Evolutionary conservation across 306 rosid species (phyloP).

Genomic region (Oxytropis ochrocephala): DNA sequence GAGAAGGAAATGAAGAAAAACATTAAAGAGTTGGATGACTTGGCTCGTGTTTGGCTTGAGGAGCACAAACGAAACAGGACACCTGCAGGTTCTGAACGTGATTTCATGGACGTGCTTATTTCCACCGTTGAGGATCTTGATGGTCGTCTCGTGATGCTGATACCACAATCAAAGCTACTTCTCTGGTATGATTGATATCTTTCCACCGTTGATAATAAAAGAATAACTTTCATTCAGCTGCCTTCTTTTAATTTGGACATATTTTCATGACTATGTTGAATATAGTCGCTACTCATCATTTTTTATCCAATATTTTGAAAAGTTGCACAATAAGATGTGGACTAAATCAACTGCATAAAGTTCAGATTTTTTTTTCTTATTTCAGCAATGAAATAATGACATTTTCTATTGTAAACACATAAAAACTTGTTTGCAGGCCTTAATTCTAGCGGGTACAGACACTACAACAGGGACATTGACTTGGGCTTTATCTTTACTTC

Average conservation of each 20-base stretch:
- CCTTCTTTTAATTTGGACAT: too few species aligned
- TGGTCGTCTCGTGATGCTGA: background rate
- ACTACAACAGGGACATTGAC: slow-evolving; percentile 22
- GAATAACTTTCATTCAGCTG: too few species aligned
- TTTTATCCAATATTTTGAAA: too few species aligned
- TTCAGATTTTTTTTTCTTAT: too few species aligned
- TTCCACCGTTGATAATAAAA: too few species aligned
- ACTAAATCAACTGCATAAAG: too few species aligned
- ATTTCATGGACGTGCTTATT: slow-evolving; percentile 32
- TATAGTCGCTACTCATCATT: too few species aligned
- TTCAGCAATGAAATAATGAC: too few species aligned
- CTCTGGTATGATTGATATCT: slow-evolving; percentile 8
- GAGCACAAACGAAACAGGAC: slow-evolving; percentile 20
- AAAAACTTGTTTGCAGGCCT: background rate
- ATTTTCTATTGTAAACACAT: background rate
- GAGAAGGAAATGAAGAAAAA: slow-evolving; percentile 31
- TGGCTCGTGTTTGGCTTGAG: slow-evolving; percentile 7
- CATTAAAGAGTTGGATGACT: slow-evolving; percentile 12
- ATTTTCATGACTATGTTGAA: too few species aligned
- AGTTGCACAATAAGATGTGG: too few species aligned
- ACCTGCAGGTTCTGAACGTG: background rate
- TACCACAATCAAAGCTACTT: slow-evolving; percentile 21
- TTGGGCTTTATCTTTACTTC: slow-evolving; percentile 29
- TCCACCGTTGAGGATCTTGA: background rate
- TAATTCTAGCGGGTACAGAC: slow-evolving; percentile 25